Evolutionary conservation across 2,329 filamentous ascomycete genomes (phyloP), one percentile per base, ranked within the genome.

Genomic region (Hyphodiscus sp.): DNA sequence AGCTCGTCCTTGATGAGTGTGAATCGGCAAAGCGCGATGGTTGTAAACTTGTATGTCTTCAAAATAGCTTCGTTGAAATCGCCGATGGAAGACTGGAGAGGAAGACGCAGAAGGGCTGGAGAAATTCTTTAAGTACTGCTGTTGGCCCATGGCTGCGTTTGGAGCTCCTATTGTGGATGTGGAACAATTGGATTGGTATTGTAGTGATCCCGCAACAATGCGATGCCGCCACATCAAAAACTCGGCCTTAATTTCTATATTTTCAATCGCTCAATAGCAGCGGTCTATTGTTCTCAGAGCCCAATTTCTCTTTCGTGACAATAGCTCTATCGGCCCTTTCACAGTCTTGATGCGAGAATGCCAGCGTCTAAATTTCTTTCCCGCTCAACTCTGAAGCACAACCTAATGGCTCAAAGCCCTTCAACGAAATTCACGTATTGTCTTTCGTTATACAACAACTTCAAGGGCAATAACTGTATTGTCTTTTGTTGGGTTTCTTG

Each of bases 371-470:
- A 11, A 10, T 20, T 1, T 41, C 33, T 19, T 26, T 19, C 41
- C 43, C 43, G 15, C 23, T 60, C 56, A 54, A 46, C 53, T 54
- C 41, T 26, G 3, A 26, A 26, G 3, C 23, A 3, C 23, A 26
- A 8, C 23, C 23, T 26, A 26, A 26, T 26, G 8, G 23, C 3
- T 26, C 23, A 26, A 26, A 26, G 8, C 23, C 23, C 4, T 26
- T 4, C 23, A 26, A 26, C 23, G 23, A 26, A 26, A 26, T 26
- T 26, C 8, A 8, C 8, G 4, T 26, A 8, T 26, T 26, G 23
- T 26, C 23, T 26, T 26, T 26, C 8, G 23, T 26, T 26, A 3
- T 26, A 26, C 23, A 26, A 26, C 23, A 3, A 4, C 23, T 26
- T 8, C 23, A 26, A 8, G 8, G 23, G 3, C 23, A 26, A 26